Base-by-base conservation (phyloP, 225 moss, liverwort and hornwort genomes). In the Marchantia paleacea region DNA sequence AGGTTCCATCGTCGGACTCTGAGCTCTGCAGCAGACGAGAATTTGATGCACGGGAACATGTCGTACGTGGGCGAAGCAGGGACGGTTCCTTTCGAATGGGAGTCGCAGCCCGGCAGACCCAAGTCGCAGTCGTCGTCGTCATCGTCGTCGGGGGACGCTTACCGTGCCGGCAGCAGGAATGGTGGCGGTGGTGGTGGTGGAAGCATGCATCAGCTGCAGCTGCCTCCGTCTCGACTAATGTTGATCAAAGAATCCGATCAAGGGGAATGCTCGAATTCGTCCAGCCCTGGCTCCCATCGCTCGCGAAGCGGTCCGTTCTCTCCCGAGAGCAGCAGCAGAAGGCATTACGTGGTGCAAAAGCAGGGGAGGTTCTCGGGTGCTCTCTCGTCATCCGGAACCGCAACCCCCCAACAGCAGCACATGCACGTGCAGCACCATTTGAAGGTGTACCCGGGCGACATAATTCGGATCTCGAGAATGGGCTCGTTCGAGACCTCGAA, bases 211-310 rank as follows among this genome's bases (percentile, higher is more conserved):
- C 80, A 74, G 54, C 52, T 49, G 30, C 77, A 63, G 55, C 28
- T 39, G n/a, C 80, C 81, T 28, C 62, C 80, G 0, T 50, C 52
- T 39, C 83, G 75, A 16, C 19, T 79, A 26, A 63, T 65, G 51
- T 64, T 81, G 25, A 25, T 67, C 20, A 82, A 80, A 68, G 82
- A 82, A 31, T 67, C 64, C 15, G 71, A 86, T 39, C 79, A 55
- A 69, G 69, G 48, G 0, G 79, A 70, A n/a, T 66, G 80, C 57
- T 72, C 80, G 24, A 64, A 67, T 67, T 82, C 80, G 47, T 61
- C 80, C 50, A 55, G 69, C 25, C 70, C 58, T 54, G 49, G 50
- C 16, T 63, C 80, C 1, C 19, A 62, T 54, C 57, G 57, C 57
- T 13, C 13, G 13, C 53, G 53, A 15, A 55, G 15, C 16, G 72